These are phyloP conservation scores for Cantharellus cinnabarinus DNA, from an alignment of 768 basidiomycete genomes.

Conservation along the genomic window DNA sequence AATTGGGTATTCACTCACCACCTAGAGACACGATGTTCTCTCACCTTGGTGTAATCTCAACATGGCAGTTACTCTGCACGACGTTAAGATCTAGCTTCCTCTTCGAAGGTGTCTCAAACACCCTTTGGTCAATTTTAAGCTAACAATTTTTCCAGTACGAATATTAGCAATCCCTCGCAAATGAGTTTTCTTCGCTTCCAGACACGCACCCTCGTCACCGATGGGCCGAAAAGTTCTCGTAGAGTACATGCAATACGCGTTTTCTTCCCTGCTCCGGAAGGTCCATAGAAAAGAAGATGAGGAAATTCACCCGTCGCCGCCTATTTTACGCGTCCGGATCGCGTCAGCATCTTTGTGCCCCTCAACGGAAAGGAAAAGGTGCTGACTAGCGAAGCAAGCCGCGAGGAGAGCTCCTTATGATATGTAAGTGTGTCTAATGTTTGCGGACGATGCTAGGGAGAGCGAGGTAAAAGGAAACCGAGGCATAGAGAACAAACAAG, in stretches of 20 bases:
- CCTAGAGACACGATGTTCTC: slow-evolving; percentile 7
- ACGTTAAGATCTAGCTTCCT: slow-evolving; percentile 91
- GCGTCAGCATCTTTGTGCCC: not conserved
- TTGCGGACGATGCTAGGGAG: slow-evolving; percentile 57
- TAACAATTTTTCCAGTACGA: slow-evolving; percentile 15
- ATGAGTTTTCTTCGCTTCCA: not conserved
- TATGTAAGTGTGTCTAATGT: slow-evolving; percentile 76
- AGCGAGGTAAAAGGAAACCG: not conserved
- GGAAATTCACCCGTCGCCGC: slow-evolving; percentile 87
- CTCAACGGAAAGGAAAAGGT: not conserved
- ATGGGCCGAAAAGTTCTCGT: slow-evolving; percentile 64
- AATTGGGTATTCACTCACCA: not conserved
- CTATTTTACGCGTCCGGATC: slow-evolving; percentile 19
- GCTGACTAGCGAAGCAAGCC: slow-evolving; percentile 56
- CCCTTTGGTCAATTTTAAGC: slow-evolving; percentile 95
- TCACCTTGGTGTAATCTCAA: slow-evolving; percentile 92
- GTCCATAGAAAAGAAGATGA: slow-evolving; percentile 93
- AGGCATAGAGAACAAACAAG: not conserved
- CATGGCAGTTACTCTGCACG: slow-evolving; percentile 93
- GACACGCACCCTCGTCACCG: slow-evolving; percentile 72
- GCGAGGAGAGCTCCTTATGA: slow-evolving; percentile 56
- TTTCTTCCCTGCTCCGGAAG: slow-evolving; percentile 95
- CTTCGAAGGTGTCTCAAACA: slow-evolving; percentile 85
- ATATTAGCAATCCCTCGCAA: not conserved
- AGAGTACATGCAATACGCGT: slow-evolving; percentile 83